These are phyloP conservation scores for Eleusine coracana DNA, from an alignment of 176 grass and related monocot species.

Conservation along the genomic window DNA sequence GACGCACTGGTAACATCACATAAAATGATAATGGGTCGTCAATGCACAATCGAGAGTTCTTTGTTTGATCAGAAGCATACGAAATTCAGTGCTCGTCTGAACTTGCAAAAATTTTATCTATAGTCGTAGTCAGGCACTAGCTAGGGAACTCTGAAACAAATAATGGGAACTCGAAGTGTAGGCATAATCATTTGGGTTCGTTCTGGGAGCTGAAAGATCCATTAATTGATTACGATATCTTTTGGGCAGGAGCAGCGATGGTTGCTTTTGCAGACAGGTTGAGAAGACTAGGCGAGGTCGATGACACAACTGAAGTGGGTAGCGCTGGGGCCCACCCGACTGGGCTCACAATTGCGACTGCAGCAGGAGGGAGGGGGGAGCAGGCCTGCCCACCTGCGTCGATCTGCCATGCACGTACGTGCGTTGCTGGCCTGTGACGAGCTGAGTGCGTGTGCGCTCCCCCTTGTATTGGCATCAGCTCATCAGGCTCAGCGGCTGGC, in stretches of 20 bases:
- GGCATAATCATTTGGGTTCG: neutral
- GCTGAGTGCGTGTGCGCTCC: neutral
- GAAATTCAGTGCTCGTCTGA: neutral
- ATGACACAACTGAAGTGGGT: slow-evolving; percentile 61
- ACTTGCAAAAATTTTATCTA: neutral
- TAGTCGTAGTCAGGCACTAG: no score
- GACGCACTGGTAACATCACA: neutral
- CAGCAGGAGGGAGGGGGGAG: neutral
- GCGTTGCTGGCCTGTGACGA: slow-evolving; percentile 28
- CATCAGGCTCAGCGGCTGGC: neutral
- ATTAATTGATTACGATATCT: slow-evolving; percentile 39
- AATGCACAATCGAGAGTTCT: neutral
- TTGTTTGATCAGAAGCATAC: neutral
- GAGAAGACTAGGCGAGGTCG: slow-evolving; percentile 57
- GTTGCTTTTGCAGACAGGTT: slow-evolving; percentile 43
- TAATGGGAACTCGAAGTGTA: neutral
- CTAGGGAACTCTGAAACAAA: neutral
- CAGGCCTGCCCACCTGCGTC: slow-evolving; percentile 6
- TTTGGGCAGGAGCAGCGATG: slow-evolving; percentile 33
- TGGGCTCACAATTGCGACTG: slow-evolving; percentile 36
- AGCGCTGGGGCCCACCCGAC: neutral
- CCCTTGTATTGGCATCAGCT: neutral
- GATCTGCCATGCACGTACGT: slow-evolving; percentile 40
- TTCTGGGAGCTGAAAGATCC: slow-evolving; percentile 3
- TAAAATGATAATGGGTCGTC: slow-evolving; percentile 27